Evolutionary conservation across 345 rosid genomes (phyloP).

Genomic region (Gossypium bickii): DNA sequence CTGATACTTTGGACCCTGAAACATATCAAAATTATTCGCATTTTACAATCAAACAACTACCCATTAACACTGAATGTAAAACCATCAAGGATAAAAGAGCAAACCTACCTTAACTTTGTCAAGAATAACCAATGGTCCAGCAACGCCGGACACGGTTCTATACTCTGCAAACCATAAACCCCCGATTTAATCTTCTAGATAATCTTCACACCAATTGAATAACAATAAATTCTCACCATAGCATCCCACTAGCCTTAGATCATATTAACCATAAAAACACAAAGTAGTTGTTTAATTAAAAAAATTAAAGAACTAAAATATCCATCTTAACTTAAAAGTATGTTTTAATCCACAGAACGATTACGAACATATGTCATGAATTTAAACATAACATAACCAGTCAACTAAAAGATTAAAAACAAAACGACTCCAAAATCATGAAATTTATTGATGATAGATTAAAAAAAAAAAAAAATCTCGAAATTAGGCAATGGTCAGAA

Average conservation of each 20-base stretch:
- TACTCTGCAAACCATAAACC: constrained; percentile 43
- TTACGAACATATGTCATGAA: not conserved
- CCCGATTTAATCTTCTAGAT: constrained; percentile 5
- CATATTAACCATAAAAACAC: not conserved
- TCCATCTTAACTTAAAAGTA: not conserved
- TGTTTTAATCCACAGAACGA: not conserved
- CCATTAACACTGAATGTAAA: not conserved
- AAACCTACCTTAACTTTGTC: constrained; percentile 80
- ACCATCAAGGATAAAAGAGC: not conserved
- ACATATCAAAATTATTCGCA: not conserved
- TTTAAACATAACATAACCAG: constrained; percentile 3
- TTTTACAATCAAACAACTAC: not conserved
- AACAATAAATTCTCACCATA: constrained; percentile 2
- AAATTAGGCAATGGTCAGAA: not conserved
- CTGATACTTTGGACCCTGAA: constrained; percentile 93
- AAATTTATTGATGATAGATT: not conserved
- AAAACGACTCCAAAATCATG: not conserved
- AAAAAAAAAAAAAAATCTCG: not conserved
- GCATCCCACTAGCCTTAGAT: not conserved
- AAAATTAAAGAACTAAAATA: not conserved
- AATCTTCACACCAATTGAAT: constrained; percentile 4
- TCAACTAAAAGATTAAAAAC: not conserved
- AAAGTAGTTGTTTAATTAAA: not conserved
- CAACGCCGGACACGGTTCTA: constrained; percentile 94
- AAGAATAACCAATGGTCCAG: constrained; percentile 89